These are phyloP conservation scores for Pseudogymnoascus sp. DNA, from an alignment of 2,329 filamentous ascomycete genomes.

Conservation along the genomic window DNA sequence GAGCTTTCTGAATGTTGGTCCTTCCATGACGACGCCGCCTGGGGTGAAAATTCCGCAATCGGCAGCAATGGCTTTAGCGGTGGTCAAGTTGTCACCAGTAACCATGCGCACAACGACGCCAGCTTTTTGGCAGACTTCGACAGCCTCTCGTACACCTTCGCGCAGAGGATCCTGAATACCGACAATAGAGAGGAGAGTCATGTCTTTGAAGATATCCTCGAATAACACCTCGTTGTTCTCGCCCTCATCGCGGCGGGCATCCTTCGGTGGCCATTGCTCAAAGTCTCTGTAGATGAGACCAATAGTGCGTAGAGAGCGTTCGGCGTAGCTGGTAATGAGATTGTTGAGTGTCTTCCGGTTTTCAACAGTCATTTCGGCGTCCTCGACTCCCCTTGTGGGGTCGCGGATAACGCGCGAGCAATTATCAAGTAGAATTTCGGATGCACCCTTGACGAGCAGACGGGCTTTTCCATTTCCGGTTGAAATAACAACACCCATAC, in stretches of 20 bases:
- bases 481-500: constrained; percentile 59
- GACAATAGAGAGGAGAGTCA: constrained; percentile 66
- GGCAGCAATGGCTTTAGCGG: constrained; percentile 64
- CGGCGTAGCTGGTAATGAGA: constrained; percentile 55
- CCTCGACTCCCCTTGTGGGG: constrained; percentile 48
- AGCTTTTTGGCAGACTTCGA: constrained; percentile 58
- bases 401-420: constrained; percentile 48
- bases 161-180: constrained; percentile 71
- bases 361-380: constrained; percentile 45
- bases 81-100: constrained; percentile 65
- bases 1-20: constrained; percentile 58
- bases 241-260: constrained; percentile 49
- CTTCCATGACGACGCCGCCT: constrained; percentile 60
- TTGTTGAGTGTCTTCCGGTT: constrained; percentile 47
- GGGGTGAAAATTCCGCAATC: constrained; percentile 61
- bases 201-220: constrained; percentile 60
- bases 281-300: constrained; percentile 69
- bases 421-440: constrained; percentile 41
- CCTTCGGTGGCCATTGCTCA: constrained; percentile 56
- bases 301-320: constrained; percentile 66
- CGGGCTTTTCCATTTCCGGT: constrained; percentile 36
- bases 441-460: constrained; percentile 47
- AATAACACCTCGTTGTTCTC: constrained; percentile 57
- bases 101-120: constrained; percentile 70
- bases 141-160: constrained; percentile 59